A percentile compares a stretch with the other conserved stretches of the same genome.
These are phyloP conservation scores for Comarum palustre DNA, from an alignment of 306 rosid species.

Conservation along the genomic window DNA sequence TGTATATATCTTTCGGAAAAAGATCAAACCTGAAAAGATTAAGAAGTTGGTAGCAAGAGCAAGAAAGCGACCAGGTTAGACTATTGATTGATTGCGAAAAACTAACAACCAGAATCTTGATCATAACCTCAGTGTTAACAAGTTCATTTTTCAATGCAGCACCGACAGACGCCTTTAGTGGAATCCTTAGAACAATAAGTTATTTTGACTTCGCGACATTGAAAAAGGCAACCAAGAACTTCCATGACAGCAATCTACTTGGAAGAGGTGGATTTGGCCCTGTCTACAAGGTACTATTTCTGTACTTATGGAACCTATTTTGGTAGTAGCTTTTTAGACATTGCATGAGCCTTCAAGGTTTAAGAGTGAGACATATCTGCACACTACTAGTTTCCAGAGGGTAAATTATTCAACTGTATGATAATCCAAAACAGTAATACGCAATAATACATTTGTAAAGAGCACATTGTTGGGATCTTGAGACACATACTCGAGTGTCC, in stretches of 20 bases:
- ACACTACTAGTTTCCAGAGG: not conserved
- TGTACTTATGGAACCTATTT: constrained; percentile 16
- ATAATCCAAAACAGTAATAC: not conserved
- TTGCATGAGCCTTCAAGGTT: not conserved
- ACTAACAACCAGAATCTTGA: not conserved
- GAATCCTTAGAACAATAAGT: constrained; percentile 56
- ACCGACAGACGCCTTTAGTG: constrained; percentile 50
- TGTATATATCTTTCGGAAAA: constrained; percentile 47
- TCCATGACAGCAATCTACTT: constrained; percentile 58
- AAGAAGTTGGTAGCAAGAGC: constrained; percentile 32
- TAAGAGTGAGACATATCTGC: not conserved
- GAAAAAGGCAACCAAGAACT: constrained; percentile 73
- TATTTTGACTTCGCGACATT: constrained; percentile 56
- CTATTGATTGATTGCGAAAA: constrained; percentile 5
- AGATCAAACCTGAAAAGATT: constrained; percentile 32
- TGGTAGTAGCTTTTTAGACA: not conserved
- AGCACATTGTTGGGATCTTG: constrained; percentile 2
- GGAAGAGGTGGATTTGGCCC: constrained; percentile 99
- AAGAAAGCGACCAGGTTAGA: constrained; percentile 44
- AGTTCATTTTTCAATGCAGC: constrained; percentile 32
- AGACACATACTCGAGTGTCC: constrained; percentile 9
- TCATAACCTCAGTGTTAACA: constrained; percentile 1
- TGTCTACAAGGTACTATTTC: constrained; percentile 70
- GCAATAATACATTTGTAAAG: not conserved
- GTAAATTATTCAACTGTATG: not conserved